Evolutionary conservation across 2,329 filamentous ascomycete species (phyloP).

Genomic region (Penicillium hordei): DNA sequence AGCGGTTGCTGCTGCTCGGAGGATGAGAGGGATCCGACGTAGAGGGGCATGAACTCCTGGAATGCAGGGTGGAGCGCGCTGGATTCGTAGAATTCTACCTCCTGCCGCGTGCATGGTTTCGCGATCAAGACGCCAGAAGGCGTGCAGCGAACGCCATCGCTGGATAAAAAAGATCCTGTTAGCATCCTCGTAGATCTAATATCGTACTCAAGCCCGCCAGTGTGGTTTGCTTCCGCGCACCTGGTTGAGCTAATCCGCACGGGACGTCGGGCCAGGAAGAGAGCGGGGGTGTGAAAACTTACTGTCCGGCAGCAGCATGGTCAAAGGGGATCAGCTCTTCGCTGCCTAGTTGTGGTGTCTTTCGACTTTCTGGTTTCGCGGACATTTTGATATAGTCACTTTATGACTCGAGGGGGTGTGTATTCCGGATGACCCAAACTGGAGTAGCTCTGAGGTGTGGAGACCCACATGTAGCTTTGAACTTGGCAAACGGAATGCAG

Average conservation of each 20-base stretch:
- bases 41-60: conserved; percentile 77
- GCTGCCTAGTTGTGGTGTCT: conserved; percentile 37
- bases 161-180: conserved; percentile 40
- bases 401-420: background rate
- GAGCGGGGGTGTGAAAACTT: conserved; percentile 29
- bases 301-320: conserved; percentile 52
- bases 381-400: conserved; percentile 29
- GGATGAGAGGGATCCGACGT: conserved; percentile 76
- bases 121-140: conserved; percentile 81
- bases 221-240: background rate
- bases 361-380: conserved; percentile 34
- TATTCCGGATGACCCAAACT: background rate
- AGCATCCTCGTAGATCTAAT: background rate
- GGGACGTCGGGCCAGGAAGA: conserved; percentile 11
- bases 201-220: background rate
- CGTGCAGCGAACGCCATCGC: conserved; percentile 87
- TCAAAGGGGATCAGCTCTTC: conserved; percentile 47
- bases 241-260: background rate
- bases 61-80: conserved; percentile 70
- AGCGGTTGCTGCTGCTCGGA: conserved; percentile 50
- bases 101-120: conserved; percentile 84
- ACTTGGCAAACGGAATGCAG: background rate
- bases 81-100: conserved; percentile 87
- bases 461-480: background rate
- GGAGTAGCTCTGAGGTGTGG: background rate